phyloP scores from a whole-genome alignment of 495 filamentous ascomycete genomes.

The Apodospora peruviana region DNA sequence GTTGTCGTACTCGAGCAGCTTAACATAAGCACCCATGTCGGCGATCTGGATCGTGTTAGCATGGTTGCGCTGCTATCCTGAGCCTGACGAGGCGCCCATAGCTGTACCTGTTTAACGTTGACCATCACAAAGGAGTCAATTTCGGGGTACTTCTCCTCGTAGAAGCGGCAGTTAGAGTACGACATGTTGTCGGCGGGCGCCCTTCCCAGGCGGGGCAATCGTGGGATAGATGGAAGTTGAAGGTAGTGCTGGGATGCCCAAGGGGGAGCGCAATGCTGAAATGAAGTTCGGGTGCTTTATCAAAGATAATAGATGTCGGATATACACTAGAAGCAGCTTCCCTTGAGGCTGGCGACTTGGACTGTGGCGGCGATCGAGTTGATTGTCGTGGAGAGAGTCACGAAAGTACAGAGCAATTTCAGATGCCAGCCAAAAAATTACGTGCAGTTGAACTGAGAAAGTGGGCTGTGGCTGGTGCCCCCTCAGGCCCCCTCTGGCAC shows the following conservation, averaged over 20 bases:
- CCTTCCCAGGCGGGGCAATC: conserved; percentile 10
- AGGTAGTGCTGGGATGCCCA: conserved; percentile 3
- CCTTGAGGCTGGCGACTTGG: too few relatives aligned
- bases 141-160: conserved; percentile 87
- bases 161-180: conserved; percentile 96
- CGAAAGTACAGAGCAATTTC: conserved; percentile 16
- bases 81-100: neutral
- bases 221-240: conserved; percentile 2
- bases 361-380: too few relatives aligned
- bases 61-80: neutral
- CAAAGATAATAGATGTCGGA: too few relatives aligned
- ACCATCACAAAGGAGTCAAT: conserved; percentile 99
- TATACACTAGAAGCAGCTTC: too few relatives aligned
- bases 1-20: conserved; percentile 98
- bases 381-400: neutral
- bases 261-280: neutral
- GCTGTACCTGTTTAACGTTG: conserved; percentile 82
- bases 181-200: conserved; percentile 59
- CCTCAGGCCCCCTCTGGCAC: neutral
- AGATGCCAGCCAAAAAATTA: conserved; percentile 20
- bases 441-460: conserved; percentile 9
- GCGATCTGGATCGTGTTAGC: conserved; percentile 61
- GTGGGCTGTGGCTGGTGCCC: conserved; percentile 25
- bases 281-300: too few relatives aligned
- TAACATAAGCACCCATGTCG: conserved; percentile 99